Percentiles rank a stretch among this genome's conserved stretches.
Evolutionary conservation across 805 yeast species (phyloP).

Genomic region (Candida vartiovaarae): DNA sequence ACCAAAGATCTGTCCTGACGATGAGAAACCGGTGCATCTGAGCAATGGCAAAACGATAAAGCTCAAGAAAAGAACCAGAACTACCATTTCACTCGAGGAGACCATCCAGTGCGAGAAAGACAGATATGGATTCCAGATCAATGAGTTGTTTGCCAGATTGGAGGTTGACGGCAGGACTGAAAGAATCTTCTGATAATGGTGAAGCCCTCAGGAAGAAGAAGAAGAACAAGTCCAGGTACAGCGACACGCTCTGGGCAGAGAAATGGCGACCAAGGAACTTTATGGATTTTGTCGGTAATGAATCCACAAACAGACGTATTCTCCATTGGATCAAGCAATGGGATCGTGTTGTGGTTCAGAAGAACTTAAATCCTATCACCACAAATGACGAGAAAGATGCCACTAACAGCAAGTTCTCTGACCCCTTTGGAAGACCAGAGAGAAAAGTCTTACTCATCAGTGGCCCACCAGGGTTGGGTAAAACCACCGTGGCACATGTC

Average conservation of each 20-base stretch:
- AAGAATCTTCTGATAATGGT: slow-evolving; percentile 1
- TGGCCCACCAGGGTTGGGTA: slow-evolving; percentile 94
- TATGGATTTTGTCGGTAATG: slow-evolving; percentile 65
- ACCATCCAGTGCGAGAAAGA: slow-evolving; percentile 1
- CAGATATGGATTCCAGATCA: slow-evolving; percentile 32
- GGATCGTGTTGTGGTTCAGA: slow-evolving; percentile 52
- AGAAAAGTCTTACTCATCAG: slow-evolving; percentile 65
- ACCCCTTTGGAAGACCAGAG: slow-evolving; percentile 52
- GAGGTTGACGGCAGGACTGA: slow-evolving; percentile 18
- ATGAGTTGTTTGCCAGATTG: slow-evolving; percentile 28
- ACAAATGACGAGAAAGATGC: slow-evolving; percentile 3
- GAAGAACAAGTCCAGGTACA: background rate
- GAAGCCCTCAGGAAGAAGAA: slow-evolving; percentile 2
- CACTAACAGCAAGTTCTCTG: slow-evolving; percentile 21
- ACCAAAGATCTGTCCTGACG: slow-evolving; percentile 2
- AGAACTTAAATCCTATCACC: slow-evolving; percentile 28
- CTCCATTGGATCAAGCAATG: slow-evolving; percentile 62
- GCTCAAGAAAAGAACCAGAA: slow-evolving; percentile 7
- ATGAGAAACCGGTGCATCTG: slow-evolving; percentile 11
- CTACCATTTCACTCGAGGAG: background rate
- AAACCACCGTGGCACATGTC: slow-evolving; percentile 82
- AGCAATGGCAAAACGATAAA: slow-evolving; percentile 15
- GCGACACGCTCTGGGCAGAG: slow-evolving; percentile 42
- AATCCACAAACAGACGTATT: slow-evolving; percentile 49
- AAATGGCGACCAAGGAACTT: slow-evolving; percentile 62